A percentile compares a stretch with the other conserved stretches of the same genome.
These are phyloP conservation scores for Emiliania huxleyi DNA, from an alignment of 78 protist species.

Conservation along the genomic window DNA sequence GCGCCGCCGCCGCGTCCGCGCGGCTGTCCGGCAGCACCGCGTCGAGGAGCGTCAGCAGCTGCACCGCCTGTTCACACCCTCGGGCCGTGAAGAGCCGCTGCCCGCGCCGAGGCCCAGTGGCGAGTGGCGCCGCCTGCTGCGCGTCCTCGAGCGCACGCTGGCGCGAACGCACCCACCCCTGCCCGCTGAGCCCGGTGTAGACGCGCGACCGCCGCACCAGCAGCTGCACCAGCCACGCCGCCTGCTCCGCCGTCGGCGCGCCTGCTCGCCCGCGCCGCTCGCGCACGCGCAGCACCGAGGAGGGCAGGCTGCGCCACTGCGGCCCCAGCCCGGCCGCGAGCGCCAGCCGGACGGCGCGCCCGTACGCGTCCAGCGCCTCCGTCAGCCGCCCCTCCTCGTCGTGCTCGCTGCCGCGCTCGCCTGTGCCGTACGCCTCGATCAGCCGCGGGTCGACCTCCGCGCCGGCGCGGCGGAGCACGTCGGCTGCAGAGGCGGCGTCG, in stretches of 20 bases:
- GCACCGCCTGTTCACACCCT: too few species aligned
- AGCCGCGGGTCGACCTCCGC: background rate
- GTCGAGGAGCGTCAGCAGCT: too few species aligned
- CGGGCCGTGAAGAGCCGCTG: too few species aligned
- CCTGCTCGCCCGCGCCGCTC: too few species aligned
- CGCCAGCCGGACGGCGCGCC: background rate
- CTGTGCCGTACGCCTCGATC: background rate
- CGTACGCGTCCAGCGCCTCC: background rate
- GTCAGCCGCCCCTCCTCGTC: background rate
- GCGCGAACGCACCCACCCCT: background rate
- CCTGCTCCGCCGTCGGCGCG: background rate
- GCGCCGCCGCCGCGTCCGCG: background rate
- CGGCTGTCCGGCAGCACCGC: too few species aligned
- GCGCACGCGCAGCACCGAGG: background rate
- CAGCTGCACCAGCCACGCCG: background rate
- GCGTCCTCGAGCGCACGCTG: background rate
- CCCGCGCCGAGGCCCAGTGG: too few species aligned
- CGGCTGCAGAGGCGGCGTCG: background rate
- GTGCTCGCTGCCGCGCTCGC: background rate
- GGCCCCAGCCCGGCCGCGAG: background rate
- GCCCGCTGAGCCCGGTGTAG: background rate
- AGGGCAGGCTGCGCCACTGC: background rate
- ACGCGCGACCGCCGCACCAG: background rate
- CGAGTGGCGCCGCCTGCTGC: constrained; percentile 2
- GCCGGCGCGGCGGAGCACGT: background rate